Percentiles rank a stretch among this genome's conserved stretches.
Evolutionary conservation across 177 flowering plant genomes (phyloP).

Genomic region (Vitis hybrid): DNA sequence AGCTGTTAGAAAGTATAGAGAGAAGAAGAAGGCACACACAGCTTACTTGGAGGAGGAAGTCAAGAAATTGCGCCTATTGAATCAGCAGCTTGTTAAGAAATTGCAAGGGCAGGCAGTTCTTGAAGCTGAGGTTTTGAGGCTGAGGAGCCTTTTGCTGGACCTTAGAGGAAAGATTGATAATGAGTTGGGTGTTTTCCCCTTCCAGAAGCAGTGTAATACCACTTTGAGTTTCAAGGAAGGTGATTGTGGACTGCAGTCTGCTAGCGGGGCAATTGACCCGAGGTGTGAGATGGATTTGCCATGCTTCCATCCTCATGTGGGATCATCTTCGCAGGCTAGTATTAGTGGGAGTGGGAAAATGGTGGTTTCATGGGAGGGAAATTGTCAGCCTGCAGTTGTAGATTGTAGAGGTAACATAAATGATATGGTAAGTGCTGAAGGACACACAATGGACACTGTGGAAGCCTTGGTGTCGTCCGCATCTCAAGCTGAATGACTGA

Average conservation of each 20-base stretch:
- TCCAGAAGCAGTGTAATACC: slow-evolving; percentile 37
- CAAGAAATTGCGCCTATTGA: slow-evolving; percentile 40
- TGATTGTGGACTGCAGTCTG: slow-evolving; percentile 26
- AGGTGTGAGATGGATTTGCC: slow-evolving; percentile 29
- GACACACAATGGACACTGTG: slow-evolving; percentile 16
- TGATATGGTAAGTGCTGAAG: slow-evolving; percentile 21
- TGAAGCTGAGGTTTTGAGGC: slow-evolving; percentile 60
- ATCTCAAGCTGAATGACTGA: slow-evolving; percentile 22
- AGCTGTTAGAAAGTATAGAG: slow-evolving; percentile 79
- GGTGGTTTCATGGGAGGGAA: slow-evolving; percentile 24
- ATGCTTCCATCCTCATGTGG: slow-evolving; percentile 33
- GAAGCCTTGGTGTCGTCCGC: slow-evolving; percentile 22
- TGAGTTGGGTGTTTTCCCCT: slow-evolving; percentile 60
- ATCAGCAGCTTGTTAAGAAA: slow-evolving; percentile 59
- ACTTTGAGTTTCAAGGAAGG: slow-evolving; percentile 31
- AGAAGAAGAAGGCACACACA: slow-evolving; percentile 77
- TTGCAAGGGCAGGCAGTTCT: slow-evolving; percentile 55
- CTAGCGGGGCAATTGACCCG: slow-evolving; percentile 15
- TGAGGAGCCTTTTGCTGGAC: slow-evolving; percentile 48
- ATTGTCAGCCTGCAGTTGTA: slow-evolving; percentile 31
- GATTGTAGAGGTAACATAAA: slow-evolving; percentile 26
- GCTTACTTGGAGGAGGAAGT: slow-evolving; percentile 77
- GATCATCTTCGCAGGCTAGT: slow-evolving; percentile 15
- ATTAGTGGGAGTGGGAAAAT: slow-evolving; percentile 20
- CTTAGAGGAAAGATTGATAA: slow-evolving; percentile 57